Conservation (phyloP, 208 protist genomes). For the Zelonia costaricensis region DNA sequence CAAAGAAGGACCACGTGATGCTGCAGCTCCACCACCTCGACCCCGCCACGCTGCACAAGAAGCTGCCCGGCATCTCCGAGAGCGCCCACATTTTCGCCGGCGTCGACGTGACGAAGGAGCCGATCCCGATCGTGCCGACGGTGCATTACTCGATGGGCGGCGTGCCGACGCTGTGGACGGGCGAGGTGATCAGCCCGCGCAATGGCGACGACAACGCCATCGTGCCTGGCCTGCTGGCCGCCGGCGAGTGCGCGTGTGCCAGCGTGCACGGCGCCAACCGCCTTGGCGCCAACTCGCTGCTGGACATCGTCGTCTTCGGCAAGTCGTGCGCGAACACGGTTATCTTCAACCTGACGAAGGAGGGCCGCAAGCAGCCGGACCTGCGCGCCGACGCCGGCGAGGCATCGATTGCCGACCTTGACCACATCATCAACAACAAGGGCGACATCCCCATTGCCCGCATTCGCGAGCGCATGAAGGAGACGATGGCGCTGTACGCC, state of each 20-base stretch:
- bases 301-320: conserved; percentile 99
- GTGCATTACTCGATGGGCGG: conserved; percentile 99
- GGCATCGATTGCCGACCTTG: conserved; percentile 94
- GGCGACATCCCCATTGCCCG: conserved; percentile 91
- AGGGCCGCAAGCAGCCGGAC: conserved; percentile 84
- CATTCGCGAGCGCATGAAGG: conserved; percentile 97
- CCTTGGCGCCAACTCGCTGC: conserved; percentile 98
- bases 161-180: conserved; percentile 91
- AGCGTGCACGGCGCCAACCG: conserved; percentile 99
- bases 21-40: conserved; percentile 98
- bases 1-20: conserved; percentile 97
- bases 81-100: conserved; percentile 99
- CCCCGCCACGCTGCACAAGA: conserved; percentile 94
- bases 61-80: conserved; percentile 99
- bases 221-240: conserved; percentile 97
- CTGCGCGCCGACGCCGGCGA: conserved; percentile 91
- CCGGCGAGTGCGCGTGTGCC: conserved; percentile 97
- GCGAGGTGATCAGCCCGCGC: conserved; percentile 89
- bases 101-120: conserved; percentile 99
- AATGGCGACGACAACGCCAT: conserved; percentile 93
- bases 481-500: conserved; percentile 97
- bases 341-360: conserved; percentile 93
- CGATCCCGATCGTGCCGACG: conserved; percentile 99
- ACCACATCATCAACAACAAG: conserved; percentile 95
- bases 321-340: conserved; percentile 96